Conservation (phyloP, 2,329 filamentous ascomycete species). For the Laburnicola sp. region DNA sequence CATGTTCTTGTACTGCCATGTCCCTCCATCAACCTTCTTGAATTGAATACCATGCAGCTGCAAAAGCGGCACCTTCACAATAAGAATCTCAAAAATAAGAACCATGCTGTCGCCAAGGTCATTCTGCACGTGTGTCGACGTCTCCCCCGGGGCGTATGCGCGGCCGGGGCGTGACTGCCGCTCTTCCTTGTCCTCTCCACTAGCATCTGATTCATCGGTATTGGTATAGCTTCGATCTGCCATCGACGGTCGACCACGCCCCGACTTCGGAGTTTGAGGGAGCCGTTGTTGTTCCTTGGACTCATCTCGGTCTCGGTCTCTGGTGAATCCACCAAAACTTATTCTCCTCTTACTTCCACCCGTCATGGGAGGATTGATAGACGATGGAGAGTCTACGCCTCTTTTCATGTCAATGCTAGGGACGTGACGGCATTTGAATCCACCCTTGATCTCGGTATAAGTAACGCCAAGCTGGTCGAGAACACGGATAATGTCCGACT, state of each 20-base stretch:
- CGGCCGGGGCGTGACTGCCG: constrained; percentile 39
- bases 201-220: constrained; percentile 84
- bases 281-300: constrained; percentile 62
- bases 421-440: constrained; percentile 84
- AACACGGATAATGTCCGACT: constrained; percentile 87
- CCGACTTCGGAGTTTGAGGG: constrained; percentile 55
- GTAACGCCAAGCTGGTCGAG: constrained; percentile 86
- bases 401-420: constrained; percentile 88
- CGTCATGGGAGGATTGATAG: constrained; percentile 30
- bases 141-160: constrained; percentile 71
- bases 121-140: constrained; percentile 86
- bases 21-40: constrained; percentile 92
- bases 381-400: constrained; percentile 60
- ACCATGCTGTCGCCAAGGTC: constrained; percentile 84
- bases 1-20: constrained; percentile 99
- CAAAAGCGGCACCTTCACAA: constrained; percentile 94
- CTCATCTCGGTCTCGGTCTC: constrained; percentile 71
- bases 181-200: constrained; percentile 59
- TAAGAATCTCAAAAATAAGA: constrained; percentile 91
- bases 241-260: constrained; percentile 50
- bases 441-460: constrained; percentile 87
- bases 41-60: constrained; percentile 96
- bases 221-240: constrained; percentile 77
- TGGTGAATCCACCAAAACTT: constrained; percentile 73
- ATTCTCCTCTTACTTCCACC: constrained; percentile 72